Base-by-base conservation (phyloP, 192 early-diverging fungal genomes). In the Coemansia guatemalensis region DNA sequence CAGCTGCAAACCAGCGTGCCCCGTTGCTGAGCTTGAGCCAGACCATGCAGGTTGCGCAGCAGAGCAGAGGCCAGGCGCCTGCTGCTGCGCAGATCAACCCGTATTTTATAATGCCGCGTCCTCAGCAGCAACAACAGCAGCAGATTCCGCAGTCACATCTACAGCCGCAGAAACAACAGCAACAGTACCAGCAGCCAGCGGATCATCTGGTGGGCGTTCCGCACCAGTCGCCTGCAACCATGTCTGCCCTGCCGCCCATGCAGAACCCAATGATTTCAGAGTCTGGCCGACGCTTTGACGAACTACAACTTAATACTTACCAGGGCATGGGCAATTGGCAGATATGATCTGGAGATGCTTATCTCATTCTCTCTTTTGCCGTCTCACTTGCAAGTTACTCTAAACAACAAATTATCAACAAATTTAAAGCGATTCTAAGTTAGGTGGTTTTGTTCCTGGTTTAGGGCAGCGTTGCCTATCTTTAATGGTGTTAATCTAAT, bases 301-400 rank as follows among this genome's bases (percentile, higher is more conserved):
- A 68, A 35, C 49, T 78, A 11, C 70, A 71, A 25, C 69, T 73
- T 8, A 69, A 66, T 26, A 61, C 62, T 12, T 78, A 78, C 48
- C 67, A 73, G 25, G 48, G 29, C 30, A 68, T 71, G 57, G 57
- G 59, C 17, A 52, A 44, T 63, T 73, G 70, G 63, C 67, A 73
- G 29, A 72, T 69, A 39, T 65, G 44, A 57, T 32, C 1, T 17
- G 5, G 35, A 7, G 3, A 12, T 39, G 3, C 11, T 39, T 39
- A 2, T 39, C 11, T 39, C 11, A n/a, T n/a, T 39, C 9, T 11
- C 1, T 39, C 9, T 39, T 39, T 39, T 11, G 35, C 4, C 9
- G 6, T 39, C 9, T 9, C 9, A 9, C 35, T 39, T n/a, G n/a
- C n/a, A n/a, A n/a, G n/a, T n/a, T n/a, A n/a, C n/a, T n/a, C n/a